Evolutionary conservation across 176 grass and related monocot genomes (phyloP).

Genomic region (Eragrostis nindensis): DNA sequence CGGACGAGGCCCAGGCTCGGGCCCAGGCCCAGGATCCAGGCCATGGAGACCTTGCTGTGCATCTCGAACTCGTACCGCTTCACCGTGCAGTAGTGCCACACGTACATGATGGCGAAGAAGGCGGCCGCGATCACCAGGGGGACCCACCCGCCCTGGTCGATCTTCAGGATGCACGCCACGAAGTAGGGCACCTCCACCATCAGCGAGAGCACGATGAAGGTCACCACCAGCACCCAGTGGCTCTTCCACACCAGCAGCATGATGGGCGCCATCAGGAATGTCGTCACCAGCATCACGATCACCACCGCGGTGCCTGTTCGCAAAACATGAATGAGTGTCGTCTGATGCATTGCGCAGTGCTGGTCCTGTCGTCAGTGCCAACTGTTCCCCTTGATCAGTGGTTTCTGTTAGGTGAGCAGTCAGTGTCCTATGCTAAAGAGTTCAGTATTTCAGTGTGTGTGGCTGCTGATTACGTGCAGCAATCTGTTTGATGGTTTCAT

Average conservation of each 20-base stretch:
- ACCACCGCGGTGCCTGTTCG: conserved; percentile 83
- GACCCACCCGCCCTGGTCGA: conserved; percentile 95
- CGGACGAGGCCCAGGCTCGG: conserved; percentile 91
- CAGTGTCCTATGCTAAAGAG: not conserved
- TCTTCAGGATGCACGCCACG: conserved; percentile 81
- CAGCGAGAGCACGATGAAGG: conserved; percentile 72
- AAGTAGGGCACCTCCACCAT: conserved; percentile 97
- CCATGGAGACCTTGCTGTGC: conserved; percentile 98
- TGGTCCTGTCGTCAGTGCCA: not conserved
- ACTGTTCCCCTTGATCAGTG: not conserved
- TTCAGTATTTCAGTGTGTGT: not conserved
- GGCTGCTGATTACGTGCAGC: too few relatives aligned
- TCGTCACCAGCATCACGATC: conserved; percentile 96
- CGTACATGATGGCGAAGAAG: conserved; percentile 89
- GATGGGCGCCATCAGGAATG: conserved; percentile 96
- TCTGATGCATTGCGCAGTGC: not conserved
- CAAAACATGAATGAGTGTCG: not conserved
- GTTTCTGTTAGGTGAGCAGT: not conserved
- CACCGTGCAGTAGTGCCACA: conserved; percentile 94
- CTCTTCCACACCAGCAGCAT: conserved; percentile 98
- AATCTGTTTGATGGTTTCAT: too few relatives aligned
- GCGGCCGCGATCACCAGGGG: conserved; percentile 75
- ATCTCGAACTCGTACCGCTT: conserved; percentile 97
- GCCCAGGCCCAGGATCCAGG: conserved; percentile 94
- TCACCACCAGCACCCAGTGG: conserved; percentile 76